A percentile compares a stretch with the other conserved stretches of the same genome.
These are phyloP conservation scores for Ascochyta clinopodiicola DNA, from an alignment of 2,329 filamentous ascomycete species.

Conservation along the genomic window DNA sequence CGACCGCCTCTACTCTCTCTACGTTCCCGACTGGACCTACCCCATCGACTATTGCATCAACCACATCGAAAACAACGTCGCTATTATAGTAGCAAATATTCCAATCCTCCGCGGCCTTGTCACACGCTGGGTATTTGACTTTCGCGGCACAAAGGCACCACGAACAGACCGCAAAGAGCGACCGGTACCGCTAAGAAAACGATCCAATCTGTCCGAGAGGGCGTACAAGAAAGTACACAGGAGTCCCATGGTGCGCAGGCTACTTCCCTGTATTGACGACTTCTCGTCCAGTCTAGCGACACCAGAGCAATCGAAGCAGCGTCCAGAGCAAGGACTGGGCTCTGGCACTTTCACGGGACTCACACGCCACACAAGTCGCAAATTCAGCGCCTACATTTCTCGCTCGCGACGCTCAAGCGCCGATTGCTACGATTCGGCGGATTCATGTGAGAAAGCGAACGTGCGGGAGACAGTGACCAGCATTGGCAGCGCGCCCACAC, in stretches of 20 bases:
- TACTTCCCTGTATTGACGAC: conserved; percentile 46
- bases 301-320: conserved; percentile 10
- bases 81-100: conserved; percentile 51
- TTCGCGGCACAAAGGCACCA: conserved; percentile 39
- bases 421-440: conserved; percentile 36
- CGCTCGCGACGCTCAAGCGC: conserved; percentile 38
- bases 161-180: conserved; percentile 42
- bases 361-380: conserved; percentile 19
- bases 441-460: conserved; percentile 44
- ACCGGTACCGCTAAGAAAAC: conserved; percentile 38
- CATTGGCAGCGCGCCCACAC: conserved; percentile 43
- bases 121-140: conserved; percentile 50
- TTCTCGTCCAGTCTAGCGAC: conserved; percentile 45
- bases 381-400: conserved; percentile 34
- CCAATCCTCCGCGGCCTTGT: conserved; percentile 51
- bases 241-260: conserved; percentile 37
- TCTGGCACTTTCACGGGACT: conserved; percentile 10
- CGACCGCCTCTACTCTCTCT: conserved; percentile 47
- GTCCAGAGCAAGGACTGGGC: conserved; percentile 12
- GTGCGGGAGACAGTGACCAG: conserved; percentile 41
- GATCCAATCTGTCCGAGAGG: conserved; percentile 35
- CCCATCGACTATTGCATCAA: conserved; percentile 51
- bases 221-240: conserved; percentile 27
- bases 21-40: conserved; percentile 51
- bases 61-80: conserved; percentile 52